Evolutionary conservation across 2,329 filamentous ascomycete genomes (phyloP), one percentile per base, ranked within the genome.

Genomic region (Cladophialophora bantiana): DNA sequence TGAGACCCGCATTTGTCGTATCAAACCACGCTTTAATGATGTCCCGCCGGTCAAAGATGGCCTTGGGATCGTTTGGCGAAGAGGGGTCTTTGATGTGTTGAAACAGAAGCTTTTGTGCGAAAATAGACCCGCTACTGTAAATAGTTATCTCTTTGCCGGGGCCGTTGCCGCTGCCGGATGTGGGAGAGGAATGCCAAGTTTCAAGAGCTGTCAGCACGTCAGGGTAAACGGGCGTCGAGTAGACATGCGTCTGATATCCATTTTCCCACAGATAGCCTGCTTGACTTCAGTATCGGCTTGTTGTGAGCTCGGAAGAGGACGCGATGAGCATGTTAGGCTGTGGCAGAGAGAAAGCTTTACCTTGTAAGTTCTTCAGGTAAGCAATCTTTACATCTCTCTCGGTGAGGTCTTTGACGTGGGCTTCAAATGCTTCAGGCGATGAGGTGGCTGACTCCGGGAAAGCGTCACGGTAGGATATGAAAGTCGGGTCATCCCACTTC

Each of bases 41-140:
- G 40, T 62, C 59, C 7, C 62, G 64, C 13, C 34, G 36, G 48
- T 70, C 68, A 1, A 68, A 35, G 18, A 67, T 35, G 26, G 60
- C 63, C 13, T 55, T 32, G 12, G 52, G 57, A 4, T 59, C 59
- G 9, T 60, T 58, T 18, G 61, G 40, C 6, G 40, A 34, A n/a
- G 60, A 15, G 31, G 58, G 42, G 18, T 67, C 57, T 32, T 65
- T 67, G 59, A 71, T 60, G 45, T 71, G 69, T 56, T 57, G 67
- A 32, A 72, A 68, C 9, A 72, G 50, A 18, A 72, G 61, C 52
- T 71, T 70, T 53, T 72, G 70, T 26, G 70, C 70, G 32, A 70
- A 71, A 15, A 70, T 65, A 38, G 66, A 69, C n/a, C 70, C 70
- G 20, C 65, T 68, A 48, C 65, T 68, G 38, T 72, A 72, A 56